Base-by-base conservation (phyloP, 352 stramenopile genomes). In the Phytophthora citrophthora region DNA sequence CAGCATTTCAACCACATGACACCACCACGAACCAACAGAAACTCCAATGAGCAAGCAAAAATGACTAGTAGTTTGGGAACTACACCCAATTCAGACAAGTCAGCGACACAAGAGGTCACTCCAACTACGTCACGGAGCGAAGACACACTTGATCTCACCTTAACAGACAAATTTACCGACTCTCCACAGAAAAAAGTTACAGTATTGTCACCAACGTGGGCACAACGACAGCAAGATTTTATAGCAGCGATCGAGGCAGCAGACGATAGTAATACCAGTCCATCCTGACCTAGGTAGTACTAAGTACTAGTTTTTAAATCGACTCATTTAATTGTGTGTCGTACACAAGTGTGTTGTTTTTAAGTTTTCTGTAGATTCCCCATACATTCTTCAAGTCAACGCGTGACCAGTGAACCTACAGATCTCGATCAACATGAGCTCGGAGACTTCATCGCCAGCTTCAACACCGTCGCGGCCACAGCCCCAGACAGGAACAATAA, bases 231-330 rank as follows among this genome's bases (percentile, higher is more conserved):
- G 38, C 36, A 64, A 40, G n/a, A 55, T 4, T 68, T 68, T 31
- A 64, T 64, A 38, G 61, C 46, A 3, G 61, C 61, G 12, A 68
- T 68, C 3, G 61, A 68, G 23, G 54, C 36, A 27, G 61, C 39
- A 26, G 12, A 11, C 20, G 41, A 38, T 11, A 34, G 29, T 18
- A 41, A 51, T 32, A 11, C 40, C 5, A 47, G 18, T 47, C 8
- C 40, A 27, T 40, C 34, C 16, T 40, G 34, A 40, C n/a, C n/a
- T n/a, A n/a, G n/a, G n/a, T n/a, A n/a, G n/a, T n/a, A n/a, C n/a
- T n/a, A n/a, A n/a, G n/a, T n/a, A n/a, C n/a, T n/a, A n/a, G n/a
- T n/a, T n/a, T n/a, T n/a, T n/a, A n/a, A n/a, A n/a, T n/a, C n/a
- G 8, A 16, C 16, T 40, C 15, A 40, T 40, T 40, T 40, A 15